phyloP scores from a whole-genome alignment of 225 moss, liverwort and hornwort species.

The Sphagnum contortum region DNA sequence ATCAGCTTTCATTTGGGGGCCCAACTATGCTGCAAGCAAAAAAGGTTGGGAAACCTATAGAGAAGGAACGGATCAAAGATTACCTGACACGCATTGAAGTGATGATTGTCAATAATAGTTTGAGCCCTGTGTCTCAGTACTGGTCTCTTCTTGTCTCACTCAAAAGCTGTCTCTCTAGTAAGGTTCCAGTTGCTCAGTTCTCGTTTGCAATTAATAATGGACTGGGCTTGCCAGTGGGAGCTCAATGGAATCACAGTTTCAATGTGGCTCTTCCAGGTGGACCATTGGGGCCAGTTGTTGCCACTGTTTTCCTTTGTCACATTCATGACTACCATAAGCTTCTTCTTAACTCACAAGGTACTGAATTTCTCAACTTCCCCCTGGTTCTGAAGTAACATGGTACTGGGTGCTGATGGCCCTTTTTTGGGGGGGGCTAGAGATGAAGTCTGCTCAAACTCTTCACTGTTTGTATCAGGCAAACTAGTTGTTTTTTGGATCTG shows the following conservation, averaged over 20 bases:
- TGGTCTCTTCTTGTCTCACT: conserved; percentile 66
- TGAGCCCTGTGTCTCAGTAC: conserved; percentile 49
- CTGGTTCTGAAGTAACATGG: too few relatives aligned
- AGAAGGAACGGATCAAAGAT: conserved; percentile 5
- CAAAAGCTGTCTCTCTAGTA: conserved; percentile 28
- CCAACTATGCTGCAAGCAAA: conserved; percentile 8
- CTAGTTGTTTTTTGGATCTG: too few relatives aligned
- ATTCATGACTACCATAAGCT: conserved; percentile 58
- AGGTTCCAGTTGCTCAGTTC: conserved; percentile 23
- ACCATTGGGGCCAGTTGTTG: conserved; percentile 43
- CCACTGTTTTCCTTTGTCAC: conserved; percentile 59
- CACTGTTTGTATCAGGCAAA: too few relatives aligned
- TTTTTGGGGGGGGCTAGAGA: too few relatives aligned
- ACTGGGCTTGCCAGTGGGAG: conserved; percentile 52
- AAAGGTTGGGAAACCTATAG: conserved; percentile 9
- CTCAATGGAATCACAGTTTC: conserved; percentile 41
- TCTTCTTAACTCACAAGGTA: conserved; percentile 11
- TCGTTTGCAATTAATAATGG: conserved; percentile 54
- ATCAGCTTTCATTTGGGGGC: conserved; percentile 42
- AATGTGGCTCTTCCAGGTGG: conserved; percentile 52
- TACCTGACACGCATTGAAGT: conserved; percentile 29
- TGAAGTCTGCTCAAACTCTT: too few relatives aligned
- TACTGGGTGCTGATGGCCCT: too few relatives aligned
- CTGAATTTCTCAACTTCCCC: neutral
- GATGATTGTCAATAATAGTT: conserved; percentile 35